Conservation (phyloP, 1,139 yeast genomes). For the Protomyces gravidus region DNA sequence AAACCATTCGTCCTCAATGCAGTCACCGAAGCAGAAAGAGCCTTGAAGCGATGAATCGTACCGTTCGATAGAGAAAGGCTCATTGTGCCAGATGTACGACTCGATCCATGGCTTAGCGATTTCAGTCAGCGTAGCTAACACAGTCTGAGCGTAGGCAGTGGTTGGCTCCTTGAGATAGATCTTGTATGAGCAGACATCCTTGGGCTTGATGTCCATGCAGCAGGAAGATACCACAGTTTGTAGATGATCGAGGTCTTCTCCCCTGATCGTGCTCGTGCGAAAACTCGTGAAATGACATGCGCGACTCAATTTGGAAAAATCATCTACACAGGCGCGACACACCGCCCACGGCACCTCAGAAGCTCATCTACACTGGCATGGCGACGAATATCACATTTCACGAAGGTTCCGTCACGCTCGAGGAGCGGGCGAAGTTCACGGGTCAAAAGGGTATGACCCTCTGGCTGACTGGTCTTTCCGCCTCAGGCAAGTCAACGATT, state of each 20-base stretch:
- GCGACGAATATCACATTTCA: constrained; percentile 97
- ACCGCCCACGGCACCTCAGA: not conserved
- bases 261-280: not conserved
- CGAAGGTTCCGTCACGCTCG: constrained; percentile 67
- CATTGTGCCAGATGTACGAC: constrained; percentile 38
- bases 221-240: not conserved
- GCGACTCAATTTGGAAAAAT: no score
- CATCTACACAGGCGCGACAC: no score
- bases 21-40: constrained; percentile 46
- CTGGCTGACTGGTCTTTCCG: constrained; percentile 93
- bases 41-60: constrained; percentile 42
- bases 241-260: not conserved
- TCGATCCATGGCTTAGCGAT: constrained; percentile 28
- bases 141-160: not conserved
- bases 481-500: constrained; percentile 87
- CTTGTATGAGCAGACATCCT: constrained; percentile 12
- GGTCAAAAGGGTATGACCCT: constrained; percentile 84
- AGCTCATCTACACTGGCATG: constrained; percentile 46
- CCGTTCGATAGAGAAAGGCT: constrained; percentile 32
- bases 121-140: constrained; percentile 5
- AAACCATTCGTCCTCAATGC: constrained; percentile 49
- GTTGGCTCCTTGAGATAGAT: not conserved
- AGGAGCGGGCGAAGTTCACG: constrained; percentile 65
- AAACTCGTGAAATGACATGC: not conserved
- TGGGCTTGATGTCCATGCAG: not conserved